Base-by-base conservation (phyloP, 1,284 basidiomycete genomes). In the Mycocalia duriaeana region DNA sequence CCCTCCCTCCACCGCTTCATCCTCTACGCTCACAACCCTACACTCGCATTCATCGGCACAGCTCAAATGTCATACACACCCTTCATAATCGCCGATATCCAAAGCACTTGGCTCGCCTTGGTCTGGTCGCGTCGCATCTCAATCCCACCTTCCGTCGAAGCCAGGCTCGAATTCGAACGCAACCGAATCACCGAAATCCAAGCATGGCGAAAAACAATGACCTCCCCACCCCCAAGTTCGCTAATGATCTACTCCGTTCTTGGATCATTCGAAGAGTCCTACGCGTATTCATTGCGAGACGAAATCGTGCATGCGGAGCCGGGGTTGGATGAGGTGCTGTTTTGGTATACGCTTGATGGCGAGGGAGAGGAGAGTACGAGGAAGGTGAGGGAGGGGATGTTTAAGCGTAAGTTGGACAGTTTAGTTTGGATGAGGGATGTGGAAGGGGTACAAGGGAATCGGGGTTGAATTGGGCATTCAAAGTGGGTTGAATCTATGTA, bases 91-190 rank as follows among this genome's bases (percentile, higher is more conserved):
- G 65, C 68, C 3, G 72, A 76, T 45, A 54, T 75, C 38, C 60
- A 59, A 11, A 72, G 70, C 53, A 72, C 70, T 2, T 74, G 68
- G 68, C 62, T 75, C 28, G 55, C 70, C 3, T 55, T 71, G n/a
- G 65, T 64, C 3, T 73, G 69, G 68, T 48, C 52, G 2, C 50
- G 59, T 3, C 46, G 53, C 13, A 50, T 66, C 9, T 14, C 50
- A 2, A 61, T 69, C 47, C 70, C 71, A 0, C 42, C 54, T 16
- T 63, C 67, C 2, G 7, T 53, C 1, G 55, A 58, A 19, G 62
- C 48, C 0, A 58, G 68, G 5, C 61, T 75, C 4, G 53, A 28
- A 6, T 71, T 66, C 31, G 73, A 76, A 52, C 52, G 37, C 4
- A 57, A 59, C 16, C 57, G 71, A 3, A 46, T 73, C 20, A 49